Conservation (phyloP, 768 basidiomycete genomes). For the Asterophora parasitica region DNA sequence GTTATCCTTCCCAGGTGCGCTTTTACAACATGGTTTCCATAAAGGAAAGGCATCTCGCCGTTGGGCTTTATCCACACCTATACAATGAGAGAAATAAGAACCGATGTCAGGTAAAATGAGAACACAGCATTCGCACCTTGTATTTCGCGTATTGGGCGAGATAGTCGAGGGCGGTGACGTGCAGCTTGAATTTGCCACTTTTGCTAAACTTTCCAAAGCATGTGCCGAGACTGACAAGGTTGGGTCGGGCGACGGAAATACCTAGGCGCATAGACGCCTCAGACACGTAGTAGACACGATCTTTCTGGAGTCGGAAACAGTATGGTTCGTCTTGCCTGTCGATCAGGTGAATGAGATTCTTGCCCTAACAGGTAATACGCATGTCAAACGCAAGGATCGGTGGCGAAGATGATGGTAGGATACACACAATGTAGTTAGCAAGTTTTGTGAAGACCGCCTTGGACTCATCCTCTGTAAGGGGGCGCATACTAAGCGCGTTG, state of each 20-base stretch:
- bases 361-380: constrained; percentile 65
- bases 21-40: constrained; percentile 97
- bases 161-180: constrained; percentile 90
- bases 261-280: constrained; percentile 90
- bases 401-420: neutral
- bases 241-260: constrained; percentile 88
- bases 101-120: neutral
- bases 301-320: constrained; percentile 93
- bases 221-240: constrained; percentile 89
- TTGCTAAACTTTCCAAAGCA: constrained; percentile 98
- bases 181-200: constrained; percentile 95
- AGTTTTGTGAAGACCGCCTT: constrained; percentile 95
- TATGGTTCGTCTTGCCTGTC: constrained; percentile 93
- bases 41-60: constrained; percentile 98
- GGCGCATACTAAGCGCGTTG: constrained; percentile 73
- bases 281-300: constrained; percentile 95
- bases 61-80: constrained; percentile 99
- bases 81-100: neutral
- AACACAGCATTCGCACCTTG: constrained; percentile 57
- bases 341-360: constrained; percentile 92
- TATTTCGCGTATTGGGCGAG: constrained; percentile 96
- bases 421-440: constrained; percentile 89
- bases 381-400: neutral
- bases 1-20: constrained; percentile 98
- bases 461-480: constrained; percentile 94